Base-by-base conservation (phyloP, 2,329 filamentous ascomycete genomes). In the Fusarium begoniae region DNA sequence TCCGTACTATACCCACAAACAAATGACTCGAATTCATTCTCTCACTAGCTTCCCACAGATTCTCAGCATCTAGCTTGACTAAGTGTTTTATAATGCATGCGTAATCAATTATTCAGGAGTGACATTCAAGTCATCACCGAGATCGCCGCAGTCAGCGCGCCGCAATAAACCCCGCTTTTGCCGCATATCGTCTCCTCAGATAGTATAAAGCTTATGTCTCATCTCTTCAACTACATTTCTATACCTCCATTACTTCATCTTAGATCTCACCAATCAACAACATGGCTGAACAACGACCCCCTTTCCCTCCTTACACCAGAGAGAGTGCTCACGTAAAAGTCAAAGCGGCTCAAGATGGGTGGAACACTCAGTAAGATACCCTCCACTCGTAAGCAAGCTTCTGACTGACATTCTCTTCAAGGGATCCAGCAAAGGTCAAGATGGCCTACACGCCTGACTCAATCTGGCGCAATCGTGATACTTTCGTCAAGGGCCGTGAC, bases 271-370 rank as follows among this genome's bases (percentile, higher is more conserved):
- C 8, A 20, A 35, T 47, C 26, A 1, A 22, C 17, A 48, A n/a
- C 7, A 73, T 73, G 70, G 18, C 66, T 20, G 71, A 80, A 45
- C 74, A 72, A 50, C 73, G 70, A 66, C 76, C 86, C 6, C 89
- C 88, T 1, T 84, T 86, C 48, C 94, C 94, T 8, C 94, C 94
- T 0, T 97, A 95, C 80, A 96, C 90, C 6, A 83, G 83, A 38
- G 91, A 94, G 79, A 92, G 90, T 3, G 94, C 94, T 5, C 84
- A 84, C 22, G 85, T 87, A 66, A 97, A 97, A 81, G 94, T 97
- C 72, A 97, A 97, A 83, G 91, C 91, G 24, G 94, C 93, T 0
- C 94, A 97, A 80, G 89, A 94, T 80, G 85, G 92, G 7, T 97
- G 94, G 94, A 97, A 97, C 78, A 92, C 91, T 3, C 88, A 85